Base-by-base conservation (phyloP, 2,329 filamentous ascomycete species). In the Diaporthe ilicicola region DNA sequence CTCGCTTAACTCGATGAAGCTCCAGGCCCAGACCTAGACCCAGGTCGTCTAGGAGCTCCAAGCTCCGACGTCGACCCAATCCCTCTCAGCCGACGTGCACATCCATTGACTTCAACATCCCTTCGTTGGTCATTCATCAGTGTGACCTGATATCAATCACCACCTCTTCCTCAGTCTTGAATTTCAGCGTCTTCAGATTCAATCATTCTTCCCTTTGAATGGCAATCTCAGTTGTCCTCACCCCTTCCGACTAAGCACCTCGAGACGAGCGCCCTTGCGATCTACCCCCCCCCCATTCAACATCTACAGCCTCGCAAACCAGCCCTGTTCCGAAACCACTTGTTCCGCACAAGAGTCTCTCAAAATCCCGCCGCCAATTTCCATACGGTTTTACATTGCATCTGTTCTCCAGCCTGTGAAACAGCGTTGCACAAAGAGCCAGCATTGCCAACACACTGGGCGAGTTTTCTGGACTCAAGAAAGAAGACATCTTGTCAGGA, bases 1-100 rank as follows among this genome's bases (percentile, higher is more conserved):
- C 27, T 42, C 44, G 44, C 59, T 64, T 50, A 37, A 64, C 29
- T 64, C 19, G 59, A 64, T 37, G 59, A 64, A 64, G 59, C 59
- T 64, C 59, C 44, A 29, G 59, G 59, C 59, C 59, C 59, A 64
- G 59, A 64, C 59, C 56, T n/a, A 50, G 44, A 50, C 44, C 42
- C 29, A 64, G 59, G 29, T 37, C 59, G 24, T 27, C 59, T n/a
- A 64, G 59, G 59, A 64, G 59, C 59, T 64, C 44, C 42, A 50
- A 64, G 59, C 59, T 64, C 42, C 44, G 59, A 62, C 59, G 34
- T 37, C 59, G 48, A 34, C 19, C 59, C 29, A 62, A 62, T 62
- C 59, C 59, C 27, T 62, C 32, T n/a, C n/a, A n/a, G 59, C 27
- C 46, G 56, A n/a, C 59, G 34, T 34, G 39, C 34, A 32, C 27